A percentile compares a stretch with the other conserved stretches of the same genome.
Evolutionary conservation across 306 rosid species (phyloP).

Genomic region (Prosopis cineraria): DNA sequence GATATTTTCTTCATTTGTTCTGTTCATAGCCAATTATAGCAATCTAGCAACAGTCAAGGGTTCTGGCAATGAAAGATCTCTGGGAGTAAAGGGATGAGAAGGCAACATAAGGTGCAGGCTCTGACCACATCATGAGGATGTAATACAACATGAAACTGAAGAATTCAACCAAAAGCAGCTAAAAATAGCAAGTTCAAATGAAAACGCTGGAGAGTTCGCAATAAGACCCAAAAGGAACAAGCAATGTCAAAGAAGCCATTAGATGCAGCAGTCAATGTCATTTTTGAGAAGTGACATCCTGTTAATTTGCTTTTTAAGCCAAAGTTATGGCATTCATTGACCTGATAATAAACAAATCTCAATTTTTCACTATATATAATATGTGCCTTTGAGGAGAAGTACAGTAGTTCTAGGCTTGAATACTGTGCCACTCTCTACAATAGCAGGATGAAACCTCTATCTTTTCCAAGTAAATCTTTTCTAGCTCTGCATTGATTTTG

Average conservation of each 20-base stretch:
- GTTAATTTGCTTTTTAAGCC: neutral
- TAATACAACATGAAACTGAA: neutral
- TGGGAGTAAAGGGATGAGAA: neutral
- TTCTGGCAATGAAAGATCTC: neutral
- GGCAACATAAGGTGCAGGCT: neutral
- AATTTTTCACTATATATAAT: neutral
- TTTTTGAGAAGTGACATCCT: constrained; percentile 3
- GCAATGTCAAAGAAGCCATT: neutral
- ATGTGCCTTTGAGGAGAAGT: neutral
- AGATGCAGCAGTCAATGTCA: neutral
- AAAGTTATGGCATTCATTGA: neutral
- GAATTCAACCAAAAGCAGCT: neutral
- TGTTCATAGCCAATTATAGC: neutral
- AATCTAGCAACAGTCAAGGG: neutral
- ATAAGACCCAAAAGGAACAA: neutral
- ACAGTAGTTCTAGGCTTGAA: too few species aligned
- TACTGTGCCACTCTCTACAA: neutral
- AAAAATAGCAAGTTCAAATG: neutral
- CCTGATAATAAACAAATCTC: neutral
- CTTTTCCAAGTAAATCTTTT: constrained; percentile 30
- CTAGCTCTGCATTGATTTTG: constrained; percentile 32
- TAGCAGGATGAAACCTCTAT: constrained; percentile 12
- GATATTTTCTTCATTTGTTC: neutral
- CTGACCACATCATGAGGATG: neutral
- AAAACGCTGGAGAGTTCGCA: neutral